Evolutionary conservation across 306 rosid species (phyloP).

Genomic region (Benincasa hispida): DNA sequence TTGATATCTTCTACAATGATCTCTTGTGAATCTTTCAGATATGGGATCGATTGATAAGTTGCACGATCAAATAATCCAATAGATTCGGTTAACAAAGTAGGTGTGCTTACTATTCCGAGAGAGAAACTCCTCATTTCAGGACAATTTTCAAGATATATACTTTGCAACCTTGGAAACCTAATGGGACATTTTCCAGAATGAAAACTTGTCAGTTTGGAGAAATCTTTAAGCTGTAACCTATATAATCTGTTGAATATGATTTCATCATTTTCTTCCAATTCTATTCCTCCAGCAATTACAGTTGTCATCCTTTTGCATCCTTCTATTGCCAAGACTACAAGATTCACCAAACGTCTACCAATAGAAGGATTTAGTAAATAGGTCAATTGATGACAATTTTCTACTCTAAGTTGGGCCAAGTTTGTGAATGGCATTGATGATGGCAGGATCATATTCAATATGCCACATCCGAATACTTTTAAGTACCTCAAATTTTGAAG

Average conservation of each 20-base stretch:
- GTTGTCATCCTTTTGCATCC: background rate
- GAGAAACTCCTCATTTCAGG: background rate
- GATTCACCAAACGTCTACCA: background rate
- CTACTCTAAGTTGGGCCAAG: background rate
- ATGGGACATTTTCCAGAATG: background rate
- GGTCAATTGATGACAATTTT: background rate
- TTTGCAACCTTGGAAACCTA: background rate
- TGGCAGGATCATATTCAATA: background rate
- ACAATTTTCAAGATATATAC: background rate
- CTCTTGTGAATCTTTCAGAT: background rate
- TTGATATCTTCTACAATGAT: background rate
- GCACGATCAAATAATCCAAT: background rate
- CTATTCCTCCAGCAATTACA: background rate
- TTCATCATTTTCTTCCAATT: background rate
- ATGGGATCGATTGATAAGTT: too few species aligned
- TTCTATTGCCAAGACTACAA: background rate
- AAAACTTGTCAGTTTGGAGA: background rate
- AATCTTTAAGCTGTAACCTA: rapidly evolving
- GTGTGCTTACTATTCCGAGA: background rate
- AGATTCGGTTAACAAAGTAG: background rate
- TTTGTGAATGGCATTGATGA: background rate
- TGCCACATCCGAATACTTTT: background rate
- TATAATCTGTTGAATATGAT: background rate
- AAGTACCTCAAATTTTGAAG: too few species aligned
- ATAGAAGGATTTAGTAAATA: background rate